Evolutionary conservation across 2,329 filamentous ascomycete species (phyloP).

Genomic region (Aspergillus awamori): DNA sequence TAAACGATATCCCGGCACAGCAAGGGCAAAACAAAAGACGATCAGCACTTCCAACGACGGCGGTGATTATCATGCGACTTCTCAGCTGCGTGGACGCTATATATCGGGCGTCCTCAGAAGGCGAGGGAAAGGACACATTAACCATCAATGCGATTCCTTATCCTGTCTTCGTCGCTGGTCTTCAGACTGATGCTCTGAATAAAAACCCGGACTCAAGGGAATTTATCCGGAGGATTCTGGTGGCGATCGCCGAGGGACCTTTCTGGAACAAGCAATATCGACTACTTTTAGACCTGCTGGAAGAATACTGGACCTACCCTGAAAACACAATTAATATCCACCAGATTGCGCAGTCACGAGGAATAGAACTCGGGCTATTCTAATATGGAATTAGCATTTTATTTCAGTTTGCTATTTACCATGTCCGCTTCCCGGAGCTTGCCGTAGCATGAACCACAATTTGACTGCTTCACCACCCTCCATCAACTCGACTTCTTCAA

Average conservation of each 20-base stretch:
- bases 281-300: conserved; percentile 20
- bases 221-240: conserved; percentile 13
- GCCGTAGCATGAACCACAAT: conserved; percentile 29
- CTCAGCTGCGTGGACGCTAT: conserved; percentile 32
- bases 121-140: conserved; percentile 17
- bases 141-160: conserved; percentile 32
- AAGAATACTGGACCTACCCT: conserved; percentile 28
- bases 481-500: conserved; percentile 23
- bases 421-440: not conserved
- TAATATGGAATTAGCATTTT: not conserved
- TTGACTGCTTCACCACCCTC: conserved; percentile 21
- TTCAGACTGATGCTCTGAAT: conserved; percentile 18
- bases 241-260: not conserved
- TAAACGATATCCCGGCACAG: not conserved
- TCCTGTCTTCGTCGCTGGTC: conserved; percentile 28
- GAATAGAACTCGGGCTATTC: conserved; percentile 30
- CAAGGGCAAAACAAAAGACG: not conserved
- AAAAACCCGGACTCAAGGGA: conserved; percentile 23
- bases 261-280: not conserved
- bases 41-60: conserved; percentile 18
- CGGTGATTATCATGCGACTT: conserved; percentile 25
- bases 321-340: conserved; percentile 23
- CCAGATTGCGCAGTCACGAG: conserved; percentile 23
- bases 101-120: conserved; percentile 22
- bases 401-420: not conserved